A percentile compares a stretch with the other conserved stretches of the same genome.
phyloP scores from a whole-genome alignment of 176 grass and related monocot genomes.

The Melocanna baccifera region DNA sequence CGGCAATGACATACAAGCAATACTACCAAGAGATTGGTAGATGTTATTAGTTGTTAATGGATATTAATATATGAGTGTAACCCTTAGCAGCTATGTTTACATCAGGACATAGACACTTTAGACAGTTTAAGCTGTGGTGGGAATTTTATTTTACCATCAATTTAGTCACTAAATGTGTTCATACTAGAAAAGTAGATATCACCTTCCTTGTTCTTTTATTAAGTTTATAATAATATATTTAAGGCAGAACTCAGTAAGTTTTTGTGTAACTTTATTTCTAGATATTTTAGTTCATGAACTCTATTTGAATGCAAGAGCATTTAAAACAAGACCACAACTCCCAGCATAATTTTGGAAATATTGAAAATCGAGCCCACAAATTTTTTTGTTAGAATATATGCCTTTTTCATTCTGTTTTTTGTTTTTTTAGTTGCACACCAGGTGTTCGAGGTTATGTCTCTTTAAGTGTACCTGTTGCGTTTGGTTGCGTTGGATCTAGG shows the following conservation, averaged over 20 bases:
- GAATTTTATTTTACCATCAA: background rate
- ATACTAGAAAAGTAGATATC: background rate
- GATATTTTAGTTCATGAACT: background rate
- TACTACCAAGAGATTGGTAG: background rate
- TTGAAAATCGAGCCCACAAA: background rate
- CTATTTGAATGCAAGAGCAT: background rate
- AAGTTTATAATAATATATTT: background rate
- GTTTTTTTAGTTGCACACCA: background rate
- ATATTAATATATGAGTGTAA: background rate
- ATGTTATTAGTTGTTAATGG: background rate
- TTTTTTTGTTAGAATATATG: background rate
- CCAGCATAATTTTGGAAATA: background rate
- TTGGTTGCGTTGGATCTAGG: background rate
- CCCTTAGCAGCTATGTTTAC: background rate
- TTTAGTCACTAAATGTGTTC: background rate
- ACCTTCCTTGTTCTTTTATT: background rate
- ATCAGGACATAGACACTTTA: background rate
- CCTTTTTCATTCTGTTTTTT: background rate
- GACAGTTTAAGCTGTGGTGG: background rate
- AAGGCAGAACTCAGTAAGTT: background rate
- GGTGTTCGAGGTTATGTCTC: background rate
- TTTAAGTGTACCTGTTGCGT: background rate
- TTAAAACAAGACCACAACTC: background rate
- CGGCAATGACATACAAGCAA: background rate
- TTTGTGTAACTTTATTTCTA: background rate